Percentiles rank a stretch among this genome's conserved stretches.
These are phyloP conservation scores for Prunus dulcis DNA, from an alignment of 306 rosid species.

Conservation along the genomic window DNA sequence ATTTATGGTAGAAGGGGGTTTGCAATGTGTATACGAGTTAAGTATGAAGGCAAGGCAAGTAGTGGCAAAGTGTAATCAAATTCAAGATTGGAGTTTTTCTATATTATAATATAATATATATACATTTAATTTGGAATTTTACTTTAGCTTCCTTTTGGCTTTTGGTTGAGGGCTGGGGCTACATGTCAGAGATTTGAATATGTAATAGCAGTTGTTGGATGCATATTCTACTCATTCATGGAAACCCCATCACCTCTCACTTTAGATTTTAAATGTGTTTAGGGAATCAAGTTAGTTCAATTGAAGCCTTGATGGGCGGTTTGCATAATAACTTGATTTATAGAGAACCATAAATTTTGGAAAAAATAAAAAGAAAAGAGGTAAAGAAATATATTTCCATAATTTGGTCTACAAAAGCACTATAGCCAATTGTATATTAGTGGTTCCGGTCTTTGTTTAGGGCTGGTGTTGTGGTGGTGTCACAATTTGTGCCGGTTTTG, in stretches of 20 bases:
- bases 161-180: neutral
- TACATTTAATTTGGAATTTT: neutral
- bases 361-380: no score
- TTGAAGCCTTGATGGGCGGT: neutral
- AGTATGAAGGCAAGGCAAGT: neutral
- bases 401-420: no score
- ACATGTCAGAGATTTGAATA: neutral
- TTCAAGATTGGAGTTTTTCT: neutral
- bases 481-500: accelerated
- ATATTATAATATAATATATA: neutral
- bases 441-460: no score
- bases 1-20: slow-evolving; percentile 1
- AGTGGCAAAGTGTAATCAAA: neutral
- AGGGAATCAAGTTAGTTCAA: neutral
- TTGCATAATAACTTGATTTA: no score
- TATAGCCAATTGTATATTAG: no score
- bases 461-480: no score
- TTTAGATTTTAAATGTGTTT: neutral
- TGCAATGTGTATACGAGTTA: slow-evolving; percentile 6
- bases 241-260: no score
- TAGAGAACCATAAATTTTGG: no score
- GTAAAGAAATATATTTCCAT: no score
- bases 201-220: no score
- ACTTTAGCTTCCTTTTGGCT: neutral
- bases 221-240: no score